Percentiles rank a stretch among this genome's conserved stretches.
These are phyloP conservation scores for Pulveroboletus sp. DNA, from an alignment of 768 basidiomycete species.

Conservation along the genomic window DNA sequence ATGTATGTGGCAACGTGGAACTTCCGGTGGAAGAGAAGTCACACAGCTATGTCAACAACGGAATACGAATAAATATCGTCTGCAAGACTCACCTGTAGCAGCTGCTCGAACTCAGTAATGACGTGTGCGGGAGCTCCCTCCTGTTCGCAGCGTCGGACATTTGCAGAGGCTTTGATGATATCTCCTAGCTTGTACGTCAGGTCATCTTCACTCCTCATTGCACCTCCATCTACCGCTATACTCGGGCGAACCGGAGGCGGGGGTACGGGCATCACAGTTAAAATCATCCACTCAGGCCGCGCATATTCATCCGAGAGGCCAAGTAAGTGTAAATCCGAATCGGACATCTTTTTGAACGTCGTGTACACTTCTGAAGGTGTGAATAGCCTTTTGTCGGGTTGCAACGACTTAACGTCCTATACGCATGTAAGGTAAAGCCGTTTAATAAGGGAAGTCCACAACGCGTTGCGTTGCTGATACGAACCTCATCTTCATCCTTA, in stretches of 20 bases:
- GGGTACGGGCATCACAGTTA: slow-evolving; percentile 95
- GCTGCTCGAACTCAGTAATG: slow-evolving; percentile 91
- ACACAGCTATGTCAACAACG: neutral
- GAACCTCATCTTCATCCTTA: slow-evolving; percentile 93
- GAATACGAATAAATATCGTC: neutral
- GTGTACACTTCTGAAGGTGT: slow-evolving; percentile 88
- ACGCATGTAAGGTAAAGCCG: neutral
- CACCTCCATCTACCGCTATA: slow-evolving; percentile 94
- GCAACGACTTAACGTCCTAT: slow-evolving; percentile 75
- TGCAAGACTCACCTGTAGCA: slow-evolving; percentile 71
- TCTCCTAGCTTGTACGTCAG: slow-evolving; percentile 97
- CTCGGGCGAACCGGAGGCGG: slow-evolving; percentile 97
- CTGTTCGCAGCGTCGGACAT: slow-evolving; percentile 87
- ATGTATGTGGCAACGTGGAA: slow-evolving; percentile 99
- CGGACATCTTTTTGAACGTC: slow-evolving; percentile 93
- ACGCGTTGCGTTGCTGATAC: slow-evolving; percentile 27
- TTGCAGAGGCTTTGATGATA: slow-evolving; percentile 92
- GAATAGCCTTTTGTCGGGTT: slow-evolving; percentile 78
- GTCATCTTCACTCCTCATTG: slow-evolving; percentile 96
- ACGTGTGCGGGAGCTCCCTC: slow-evolving; percentile 97
- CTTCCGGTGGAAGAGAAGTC: slow-evolving; percentile 34
- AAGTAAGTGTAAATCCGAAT: slow-evolving; percentile 80
- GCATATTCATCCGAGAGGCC: slow-evolving; percentile 96
- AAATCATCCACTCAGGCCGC: slow-evolving; percentile 98
- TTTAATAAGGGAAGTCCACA: slow-evolving; percentile 10